These are phyloP conservation scores for Piper betle DNA, from an alignment of 164 flowering plant genomes.

Conservation along the genomic window DNA sequence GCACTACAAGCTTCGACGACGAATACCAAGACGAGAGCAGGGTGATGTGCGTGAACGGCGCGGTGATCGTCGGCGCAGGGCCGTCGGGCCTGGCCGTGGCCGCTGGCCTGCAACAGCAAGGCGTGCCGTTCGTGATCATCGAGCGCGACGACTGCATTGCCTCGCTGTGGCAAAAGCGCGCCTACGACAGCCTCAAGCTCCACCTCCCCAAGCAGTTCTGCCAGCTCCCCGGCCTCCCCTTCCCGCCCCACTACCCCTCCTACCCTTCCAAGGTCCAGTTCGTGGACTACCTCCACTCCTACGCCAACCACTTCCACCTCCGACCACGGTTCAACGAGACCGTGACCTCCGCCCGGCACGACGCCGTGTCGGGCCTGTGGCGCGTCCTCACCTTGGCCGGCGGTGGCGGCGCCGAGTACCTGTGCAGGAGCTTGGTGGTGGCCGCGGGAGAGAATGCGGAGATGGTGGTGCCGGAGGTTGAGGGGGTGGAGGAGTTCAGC, in stretches of 20 bases:
- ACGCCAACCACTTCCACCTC: constrained; percentile 52
- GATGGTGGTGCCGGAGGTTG: constrained; percentile 45
- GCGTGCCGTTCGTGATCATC: constrained; percentile 80
- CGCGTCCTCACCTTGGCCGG: constrained; percentile 28
- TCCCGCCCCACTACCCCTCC: constrained; percentile 59
- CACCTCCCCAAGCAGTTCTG: constrained; percentile 85
- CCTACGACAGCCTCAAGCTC: constrained; percentile 80
- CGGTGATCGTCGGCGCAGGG: constrained; percentile 81
- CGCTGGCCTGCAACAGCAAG: constrained; percentile 54
- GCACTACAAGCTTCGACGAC: constrained; percentile 1
- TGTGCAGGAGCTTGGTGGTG: constrained; percentile 61
- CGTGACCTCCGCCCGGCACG: constrained; percentile 58
- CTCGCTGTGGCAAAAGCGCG: constrained; percentile 72
- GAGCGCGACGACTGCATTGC: constrained; percentile 80
- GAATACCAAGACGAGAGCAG: constrained; percentile 23
- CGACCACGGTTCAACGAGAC: constrained; percentile 53
- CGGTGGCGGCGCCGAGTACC: constrained; percentile 35
- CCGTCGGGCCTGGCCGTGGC: constrained; percentile 71
- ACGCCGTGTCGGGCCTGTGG: constrained; percentile 62
- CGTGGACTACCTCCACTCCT: constrained; percentile 52
- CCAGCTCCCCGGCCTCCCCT: constrained; percentile 54
- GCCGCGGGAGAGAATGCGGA: constrained; percentile 86
- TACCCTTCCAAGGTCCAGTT: constrained; percentile 70
- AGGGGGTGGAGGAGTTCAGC: constrained; percentile 39
- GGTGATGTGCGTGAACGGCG: constrained; percentile 75